A percentile compares a stretch with the other conserved stretches of the same genome.
Evolutionary conservation across 2,329 filamentous ascomycete genomes (phyloP).

Genomic region (Pezicula carpinea): DNA sequence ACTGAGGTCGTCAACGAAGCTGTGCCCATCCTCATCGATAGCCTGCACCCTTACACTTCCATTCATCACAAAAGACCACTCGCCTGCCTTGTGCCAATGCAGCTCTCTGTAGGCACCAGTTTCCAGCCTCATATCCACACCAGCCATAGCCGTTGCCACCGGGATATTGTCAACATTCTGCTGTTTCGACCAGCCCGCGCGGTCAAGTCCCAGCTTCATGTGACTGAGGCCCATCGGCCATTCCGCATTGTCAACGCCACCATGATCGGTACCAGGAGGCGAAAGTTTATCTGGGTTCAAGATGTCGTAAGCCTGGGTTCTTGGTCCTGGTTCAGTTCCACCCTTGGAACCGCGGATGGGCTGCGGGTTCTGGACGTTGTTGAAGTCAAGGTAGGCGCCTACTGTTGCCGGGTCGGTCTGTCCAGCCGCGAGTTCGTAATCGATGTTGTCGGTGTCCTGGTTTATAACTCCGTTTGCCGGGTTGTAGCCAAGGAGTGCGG

Average conservation of each 20-base stretch:
- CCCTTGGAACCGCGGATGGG: conserved; percentile 49
- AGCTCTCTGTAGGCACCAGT: conserved; percentile 70
- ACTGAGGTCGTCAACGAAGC: conserved; percentile 71
- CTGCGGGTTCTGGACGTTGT: conserved; percentile 45
- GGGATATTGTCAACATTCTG: conserved; percentile 63
- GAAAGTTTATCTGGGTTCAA: conserved; percentile 49
- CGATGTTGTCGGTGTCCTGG: conserved; percentile 29
- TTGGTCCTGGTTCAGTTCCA: conserved; percentile 46
- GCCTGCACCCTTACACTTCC: conserved; percentile 68
- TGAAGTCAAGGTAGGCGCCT: conserved; percentile 50
- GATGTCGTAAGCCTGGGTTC: conserved; percentile 42
- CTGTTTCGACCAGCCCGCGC: conserved; percentile 69
- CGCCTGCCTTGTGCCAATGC: conserved; percentile 77
- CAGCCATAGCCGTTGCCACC: conserved; percentile 65
- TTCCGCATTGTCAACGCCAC: conserved; percentile 39
- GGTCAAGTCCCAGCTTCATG: conserved; percentile 36
- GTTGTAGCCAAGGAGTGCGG: conserved; percentile 35
- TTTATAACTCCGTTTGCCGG: conserved; percentile 30
- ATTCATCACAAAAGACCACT: conserved; percentile 72
- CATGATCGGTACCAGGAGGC: conserved; percentile 46
- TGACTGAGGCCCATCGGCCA: conserved; percentile 50
- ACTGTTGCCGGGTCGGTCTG: conserved; percentile 46
- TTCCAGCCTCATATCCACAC: conserved; percentile 75
- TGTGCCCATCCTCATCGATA: conserved; percentile 70
- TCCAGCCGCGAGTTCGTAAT: conserved; percentile 40